phyloP scores from a whole-genome alignment of 169 alveolate genomes.

The Plasmodium knowlesi region DNA sequence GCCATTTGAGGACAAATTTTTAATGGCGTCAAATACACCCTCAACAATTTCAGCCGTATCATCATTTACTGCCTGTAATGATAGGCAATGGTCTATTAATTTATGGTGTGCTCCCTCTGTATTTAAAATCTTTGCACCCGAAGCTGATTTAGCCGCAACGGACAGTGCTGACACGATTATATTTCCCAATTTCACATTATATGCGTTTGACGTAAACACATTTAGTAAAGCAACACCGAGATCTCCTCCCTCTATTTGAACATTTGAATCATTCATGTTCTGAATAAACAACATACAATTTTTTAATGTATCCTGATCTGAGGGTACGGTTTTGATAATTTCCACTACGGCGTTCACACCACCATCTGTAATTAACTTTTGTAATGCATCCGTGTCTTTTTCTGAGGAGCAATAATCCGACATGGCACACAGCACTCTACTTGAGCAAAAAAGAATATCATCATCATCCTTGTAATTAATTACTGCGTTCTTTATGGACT shows the following conservation, averaged over 20 bases:
- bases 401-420: slow-evolving; percentile 89
- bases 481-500: slow-evolving; percentile 89
- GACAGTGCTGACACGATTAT: slow-evolving; percentile 78
- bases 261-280: slow-evolving; percentile 80
- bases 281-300: slow-evolving; percentile 85
- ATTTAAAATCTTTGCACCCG: slow-evolving; percentile 78
- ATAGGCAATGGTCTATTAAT: slow-evolving; percentile 61
- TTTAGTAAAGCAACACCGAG: slow-evolving; percentile 78
- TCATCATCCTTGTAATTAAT: slow-evolving; percentile 92
- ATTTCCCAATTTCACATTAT: slow-evolving; percentile 75
- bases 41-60: slow-evolving; percentile 71
- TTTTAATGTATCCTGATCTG: slow-evolving; percentile 86
- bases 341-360: slow-evolving; percentile 86
- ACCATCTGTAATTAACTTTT: slow-evolving; percentile 83
- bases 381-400: slow-evolving; percentile 76
- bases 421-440: slow-evolving; percentile 90
- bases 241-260: slow-evolving; percentile 78
- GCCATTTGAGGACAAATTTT: slow-evolving; percentile 69
- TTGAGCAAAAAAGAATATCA: slow-evolving; percentile 87
- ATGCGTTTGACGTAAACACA: slow-evolving; percentile 74
- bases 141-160: slow-evolving; percentile 77
- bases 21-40: slow-evolving; percentile 48
- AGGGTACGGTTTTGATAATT: slow-evolving; percentile 84
- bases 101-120: slow-evolving; percentile 79
- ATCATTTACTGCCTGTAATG: slow-evolving; percentile 58